Base-by-base conservation (phyloP, 2,329 filamentous ascomycete species). In the Falciphora oryzae region DNA sequence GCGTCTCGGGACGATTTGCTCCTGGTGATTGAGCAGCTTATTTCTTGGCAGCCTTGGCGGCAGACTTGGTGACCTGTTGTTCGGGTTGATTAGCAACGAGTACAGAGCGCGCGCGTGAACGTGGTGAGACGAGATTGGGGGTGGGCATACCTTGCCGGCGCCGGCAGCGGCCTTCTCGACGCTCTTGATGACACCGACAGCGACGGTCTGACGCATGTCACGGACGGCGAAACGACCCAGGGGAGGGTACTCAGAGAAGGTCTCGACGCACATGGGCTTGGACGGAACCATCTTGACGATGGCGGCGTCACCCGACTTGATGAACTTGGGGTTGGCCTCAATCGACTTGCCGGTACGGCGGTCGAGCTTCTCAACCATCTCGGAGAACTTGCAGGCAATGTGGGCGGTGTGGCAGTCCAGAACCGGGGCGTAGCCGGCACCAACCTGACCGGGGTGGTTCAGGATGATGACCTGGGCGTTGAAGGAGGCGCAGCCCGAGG, bases 261-360 rank as follows among this genome's bases (percentile, higher is more conserved):
- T 86, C 92, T 99, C 95, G 83, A 99, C 95, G 83, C 95, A 99
- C 95, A 99, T 99, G 80, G 95, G 95, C 93, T 99, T 99, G 86
- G 94, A 97, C 80, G 95, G 95, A 87, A 97, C 80, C 95, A 99
- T 98, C 93, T 97, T 98, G 86, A 99, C 95, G 85, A 99, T 99
- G 82, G 94, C 94, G 74, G 95, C 94, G 82, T 99, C 95, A 90
- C 95, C 95, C 77, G 94, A 97, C 93, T 99, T 99, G 92, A 99
- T 93, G 90, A 97, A 98, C 91, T 99, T 99, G 84, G 95, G 95
- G 78, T 78, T 80, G 80, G 85, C 78, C 85, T 99, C 95, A 78
- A 92, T 88, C 73, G 93, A 91, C 90, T 99, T 99, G 82, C 95
- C 95, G 80, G 95, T 97, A 92, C 95, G 95, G 84, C 95, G 93